These are phyloP conservation scores for Pichia occidentalis DNA, from an alignment of 805 yeast genomes.

Conservation along the genomic window DNA sequence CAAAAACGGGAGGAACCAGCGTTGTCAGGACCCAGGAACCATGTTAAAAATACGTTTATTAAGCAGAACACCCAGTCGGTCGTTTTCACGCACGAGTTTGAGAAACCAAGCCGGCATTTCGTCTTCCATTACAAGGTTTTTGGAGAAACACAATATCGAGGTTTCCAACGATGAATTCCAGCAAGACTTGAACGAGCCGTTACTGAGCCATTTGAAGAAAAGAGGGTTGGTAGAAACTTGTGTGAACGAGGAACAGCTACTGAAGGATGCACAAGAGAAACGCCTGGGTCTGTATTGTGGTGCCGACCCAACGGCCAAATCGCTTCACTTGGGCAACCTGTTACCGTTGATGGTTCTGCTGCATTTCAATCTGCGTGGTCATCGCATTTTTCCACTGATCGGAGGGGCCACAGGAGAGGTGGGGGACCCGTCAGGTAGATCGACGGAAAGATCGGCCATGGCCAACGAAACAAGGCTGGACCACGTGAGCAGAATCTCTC, in stretches of 20 bases:
- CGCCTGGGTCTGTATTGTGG: conserved; percentile 76
- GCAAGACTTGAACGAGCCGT: conserved; percentile 32
- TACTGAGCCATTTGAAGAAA: conserved; percentile 34
- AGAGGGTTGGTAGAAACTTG: conserved; percentile 42
- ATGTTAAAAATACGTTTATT: background rate
- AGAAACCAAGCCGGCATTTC: conserved; percentile 6
- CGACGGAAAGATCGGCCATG: conserved; percentile 63
- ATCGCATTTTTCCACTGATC: conserved; percentile 72
- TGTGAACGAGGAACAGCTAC: conserved; percentile 30
- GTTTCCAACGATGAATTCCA: conserved; percentile 20
- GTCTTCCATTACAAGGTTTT: conserved; percentile 18
- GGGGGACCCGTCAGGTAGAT: conserved; percentile 94
- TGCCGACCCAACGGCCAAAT: conserved; percentile 90
- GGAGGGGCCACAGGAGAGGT: conserved; percentile 96
- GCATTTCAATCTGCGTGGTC: conserved; percentile 82
- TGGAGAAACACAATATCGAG: conserved; percentile 18
- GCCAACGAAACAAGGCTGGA: conserved; percentile 41
- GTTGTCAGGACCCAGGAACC: too few relatives aligned
- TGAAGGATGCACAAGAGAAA: conserved; percentile 20
- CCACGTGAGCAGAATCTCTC: conserved; percentile 54
- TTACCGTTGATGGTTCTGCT: conserved; percentile 79
- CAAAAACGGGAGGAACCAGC: too few relatives aligned
- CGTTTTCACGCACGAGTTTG: background rate
- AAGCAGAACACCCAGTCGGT: background rate
- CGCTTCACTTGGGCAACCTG: conserved; percentile 86